Percentiles rank a stretch among this genome's conserved stretches.
These are phyloP conservation scores for Raffaelea albimanens DNA, from an alignment of 2,329 filamentous ascomycete genomes.

Conservation along the genomic window DNA sequence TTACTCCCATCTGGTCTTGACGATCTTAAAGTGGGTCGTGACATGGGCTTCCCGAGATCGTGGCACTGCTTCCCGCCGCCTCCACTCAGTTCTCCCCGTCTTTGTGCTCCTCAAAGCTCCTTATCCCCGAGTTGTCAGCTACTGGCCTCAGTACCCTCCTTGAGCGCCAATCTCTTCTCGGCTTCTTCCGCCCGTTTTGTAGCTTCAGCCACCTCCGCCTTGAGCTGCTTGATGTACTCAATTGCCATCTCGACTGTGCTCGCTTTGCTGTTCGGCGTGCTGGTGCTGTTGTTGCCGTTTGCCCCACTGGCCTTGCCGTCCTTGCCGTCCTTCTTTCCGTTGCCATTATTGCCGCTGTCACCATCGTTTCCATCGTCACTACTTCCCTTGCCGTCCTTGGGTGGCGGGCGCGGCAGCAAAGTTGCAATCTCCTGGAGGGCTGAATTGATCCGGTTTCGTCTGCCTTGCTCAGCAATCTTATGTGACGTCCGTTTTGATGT, in stretches of 20 bases:
- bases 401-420: conserved; percentile 52
- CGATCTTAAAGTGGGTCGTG: no score
- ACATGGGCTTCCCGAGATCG: no score
- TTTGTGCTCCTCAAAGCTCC: no score
- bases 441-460: conserved; percentile 89
- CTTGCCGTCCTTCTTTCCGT: no score
- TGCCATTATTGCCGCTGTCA: conserved; percentile 24
- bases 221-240: conserved; percentile 81
- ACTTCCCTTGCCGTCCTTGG: conserved; percentile 19
- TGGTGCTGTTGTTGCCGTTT: conserved; percentile 12
- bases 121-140: no score
- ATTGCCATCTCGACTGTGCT: conserved; percentile 97
- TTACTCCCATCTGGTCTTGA: no score
- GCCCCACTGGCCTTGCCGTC: conserved; percentile 90
- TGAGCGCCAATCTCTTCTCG: conserved; percentile 45
- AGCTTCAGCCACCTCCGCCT: conserved; percentile 60
- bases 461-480: conserved; percentile 94
- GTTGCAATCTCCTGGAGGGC: conserved; percentile 86
- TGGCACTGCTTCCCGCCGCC: neutral
- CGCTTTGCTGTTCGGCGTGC: conserved; percentile 70
- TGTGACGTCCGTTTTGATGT: conserved; percentile 96
- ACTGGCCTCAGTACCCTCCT: neutral
- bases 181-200: conserved; percentile 54
- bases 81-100: neutral
- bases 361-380: conserved; percentile 1